These are phyloP conservation scores for Asterophora parasitica DNA, from an alignment of 768 basidiomycete genomes.

Conservation along the genomic window DNA sequence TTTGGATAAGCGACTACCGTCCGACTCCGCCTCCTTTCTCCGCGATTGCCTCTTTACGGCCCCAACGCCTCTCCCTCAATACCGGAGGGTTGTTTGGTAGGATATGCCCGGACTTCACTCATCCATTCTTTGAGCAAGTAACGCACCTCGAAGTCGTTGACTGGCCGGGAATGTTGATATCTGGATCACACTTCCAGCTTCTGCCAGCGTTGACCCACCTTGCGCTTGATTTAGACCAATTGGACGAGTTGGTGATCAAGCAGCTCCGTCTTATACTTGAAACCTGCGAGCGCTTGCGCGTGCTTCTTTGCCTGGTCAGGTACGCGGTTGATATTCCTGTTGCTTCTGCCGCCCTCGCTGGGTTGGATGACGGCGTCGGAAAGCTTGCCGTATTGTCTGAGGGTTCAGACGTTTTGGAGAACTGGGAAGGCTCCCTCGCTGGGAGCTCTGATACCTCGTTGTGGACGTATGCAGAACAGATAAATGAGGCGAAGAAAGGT, in stretches of 20 bases:
- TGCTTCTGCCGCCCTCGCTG: slow-evolving; percentile 14
- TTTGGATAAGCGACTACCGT: slow-evolving; percentile 16
- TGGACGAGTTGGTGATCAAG: slow-evolving; percentile 10
- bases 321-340: slow-evolving; percentile 17
- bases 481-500: slow-evolving; percentile 17
- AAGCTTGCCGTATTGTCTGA: slow-evolving; percentile 18
- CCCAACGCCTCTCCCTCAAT: slow-evolving; percentile 21
- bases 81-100: slow-evolving; percentile 18
- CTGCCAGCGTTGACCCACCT: slow-evolving; percentile 22
- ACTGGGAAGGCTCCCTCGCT: slow-evolving; percentile 21
- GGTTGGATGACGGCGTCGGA: slow-evolving; percentile 11
- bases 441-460: slow-evolving; percentile 15
- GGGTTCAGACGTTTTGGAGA: slow-evolving; percentile 20
- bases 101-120: slow-evolving; percentile 14
- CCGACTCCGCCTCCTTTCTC: slow-evolving; percentile 10
- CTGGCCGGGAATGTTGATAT: slow-evolving; percentile 14
- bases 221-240: slow-evolving; percentile 19
- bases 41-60: slow-evolving; percentile 16
- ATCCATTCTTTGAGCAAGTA: slow-evolving; percentile 21
- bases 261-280: slow-evolving; percentile 15
- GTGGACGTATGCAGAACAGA: slow-evolving; percentile 21
- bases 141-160: slow-evolving; percentile 24
- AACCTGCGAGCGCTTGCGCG: slow-evolving; percentile 17
- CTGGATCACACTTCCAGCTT: slow-evolving; percentile 4
- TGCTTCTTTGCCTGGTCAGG: slow-evolving; percentile 20